Percentiles rank a stretch among this genome's conserved stretches.
Conservation (phyloP, 495 filamentous ascomycete species). For the Articulospora tetracladia region DNA sequence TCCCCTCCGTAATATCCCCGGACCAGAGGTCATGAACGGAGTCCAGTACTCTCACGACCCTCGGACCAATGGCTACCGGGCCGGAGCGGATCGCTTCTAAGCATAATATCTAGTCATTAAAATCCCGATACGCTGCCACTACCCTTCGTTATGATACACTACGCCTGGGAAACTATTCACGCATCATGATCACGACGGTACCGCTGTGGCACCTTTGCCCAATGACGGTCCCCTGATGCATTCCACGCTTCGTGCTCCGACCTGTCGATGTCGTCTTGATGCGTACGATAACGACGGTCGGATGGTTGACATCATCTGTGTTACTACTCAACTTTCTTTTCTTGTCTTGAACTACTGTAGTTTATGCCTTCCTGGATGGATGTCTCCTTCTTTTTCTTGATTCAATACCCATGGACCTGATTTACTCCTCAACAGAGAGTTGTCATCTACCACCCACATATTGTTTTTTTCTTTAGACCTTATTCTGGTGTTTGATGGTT, state of each 20-base stretch:
- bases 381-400: background rate
- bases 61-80: constrained; percentile 31
- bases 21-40: constrained; percentile 49
- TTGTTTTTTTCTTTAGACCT: background rate
- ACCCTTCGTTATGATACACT: too few relatives aligned
- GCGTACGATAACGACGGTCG: background rate
- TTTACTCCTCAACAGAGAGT: background rate
- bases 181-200: background rate
- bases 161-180: too few relatives aligned
- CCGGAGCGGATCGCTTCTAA: background rate
- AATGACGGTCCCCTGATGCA: too few relatives aligned
- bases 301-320: background rate
- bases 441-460: background rate
- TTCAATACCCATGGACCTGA: background rate
- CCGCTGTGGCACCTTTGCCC: too few relatives aligned
- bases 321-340: background rate
- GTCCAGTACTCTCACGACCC: constrained; percentile 50
- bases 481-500: background rate
- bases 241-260: too few relatives aligned
- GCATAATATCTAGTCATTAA: background rate
- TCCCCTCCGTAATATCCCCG: constrained; percentile 35
- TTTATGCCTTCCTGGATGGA: background rate
- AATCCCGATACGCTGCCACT: too few relatives aligned
- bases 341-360: background rate
- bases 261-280: background rate